These are phyloP conservation scores for Suillus variegatus DNA, from an alignment of 768 basidiomycete genomes.

Conservation along the genomic window DNA sequence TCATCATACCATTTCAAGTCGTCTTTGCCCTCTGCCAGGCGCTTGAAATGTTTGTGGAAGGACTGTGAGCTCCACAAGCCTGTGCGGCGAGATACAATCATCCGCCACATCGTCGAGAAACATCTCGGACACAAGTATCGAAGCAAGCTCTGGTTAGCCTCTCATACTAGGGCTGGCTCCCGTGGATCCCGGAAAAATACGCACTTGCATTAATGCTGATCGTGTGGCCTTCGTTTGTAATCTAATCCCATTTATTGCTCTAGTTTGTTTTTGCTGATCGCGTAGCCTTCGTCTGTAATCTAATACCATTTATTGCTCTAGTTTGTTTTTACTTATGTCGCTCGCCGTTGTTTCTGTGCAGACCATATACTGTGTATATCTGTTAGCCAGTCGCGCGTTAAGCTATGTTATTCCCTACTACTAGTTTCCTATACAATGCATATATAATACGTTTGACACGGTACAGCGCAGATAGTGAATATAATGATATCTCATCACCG, in stretches of 20 bases:
- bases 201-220: not conserved
- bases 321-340: not conserved
- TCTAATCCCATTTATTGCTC: not conserved
- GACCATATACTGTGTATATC: not conserved
- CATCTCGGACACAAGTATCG: not conserved
- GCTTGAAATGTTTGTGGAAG: not conserved
- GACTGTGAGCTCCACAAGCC: not conserved
- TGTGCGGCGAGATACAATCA: not conserved
- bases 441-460: not conserved
- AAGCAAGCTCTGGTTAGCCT: not conserved
- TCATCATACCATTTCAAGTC: not conserved
- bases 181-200: not conserved
- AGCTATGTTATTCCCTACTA: not conserved
- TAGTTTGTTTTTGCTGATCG: not conserved
- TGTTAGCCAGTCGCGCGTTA: not conserved
- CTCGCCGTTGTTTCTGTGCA: not conserved
- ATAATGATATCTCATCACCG: not conserved
- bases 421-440: not conserved
- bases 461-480: not conserved
- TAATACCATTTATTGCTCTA: not conserved
- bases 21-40: not conserved
- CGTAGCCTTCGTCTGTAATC: not conserved
- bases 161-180: not conserved
- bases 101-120: not conserved
- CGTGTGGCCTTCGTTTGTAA: not conserved